A percentile compares a stretch with the other conserved stretches of the same genome.
Conservation (phyloP, 169 alveolate genomes). For the Plasmodium reichenowi region DNA sequence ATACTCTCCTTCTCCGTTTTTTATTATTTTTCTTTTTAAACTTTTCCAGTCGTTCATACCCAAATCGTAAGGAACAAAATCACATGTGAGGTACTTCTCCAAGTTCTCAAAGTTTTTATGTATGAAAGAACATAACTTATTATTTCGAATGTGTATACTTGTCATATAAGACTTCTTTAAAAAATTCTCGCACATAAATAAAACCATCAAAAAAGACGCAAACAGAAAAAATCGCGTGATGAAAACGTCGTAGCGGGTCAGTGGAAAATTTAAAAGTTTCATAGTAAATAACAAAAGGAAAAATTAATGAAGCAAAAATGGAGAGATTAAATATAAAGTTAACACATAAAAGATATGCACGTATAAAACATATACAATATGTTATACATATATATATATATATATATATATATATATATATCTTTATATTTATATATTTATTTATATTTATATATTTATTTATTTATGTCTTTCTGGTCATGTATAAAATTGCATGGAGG, state of each 20-base stretch:
- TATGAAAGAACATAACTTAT: not conserved
- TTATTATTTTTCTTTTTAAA: not conserved
- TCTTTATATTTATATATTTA: no score
- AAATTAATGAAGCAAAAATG: not conserved
- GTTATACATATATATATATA: no score
- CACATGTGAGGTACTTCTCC: not conserved
- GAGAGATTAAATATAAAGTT: no score
- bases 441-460: no score
- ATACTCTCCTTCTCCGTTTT: not conserved
- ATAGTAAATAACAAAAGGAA: not conserved
- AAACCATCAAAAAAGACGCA: not conserved
- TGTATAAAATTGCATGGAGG: no score
- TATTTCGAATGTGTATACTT: not conserved
- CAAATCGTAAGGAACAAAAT: not conserved
- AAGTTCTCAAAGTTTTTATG: constrained; percentile 3
- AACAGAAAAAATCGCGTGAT: constrained; percentile 1
- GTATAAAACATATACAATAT: no score
- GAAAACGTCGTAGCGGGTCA: not conserved
- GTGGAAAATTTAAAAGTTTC: not conserved
- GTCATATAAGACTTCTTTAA: not conserved
- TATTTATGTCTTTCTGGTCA: no score
- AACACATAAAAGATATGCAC: no score
- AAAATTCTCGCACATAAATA: constrained; percentile 1
- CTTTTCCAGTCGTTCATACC: constrained; percentile 2
- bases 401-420: no score